Evolutionary conservation across 805 yeast species (phyloP), one percentile per base, ranked within the genome.

Genomic region (Saccharomycopsis olivae): DNA sequence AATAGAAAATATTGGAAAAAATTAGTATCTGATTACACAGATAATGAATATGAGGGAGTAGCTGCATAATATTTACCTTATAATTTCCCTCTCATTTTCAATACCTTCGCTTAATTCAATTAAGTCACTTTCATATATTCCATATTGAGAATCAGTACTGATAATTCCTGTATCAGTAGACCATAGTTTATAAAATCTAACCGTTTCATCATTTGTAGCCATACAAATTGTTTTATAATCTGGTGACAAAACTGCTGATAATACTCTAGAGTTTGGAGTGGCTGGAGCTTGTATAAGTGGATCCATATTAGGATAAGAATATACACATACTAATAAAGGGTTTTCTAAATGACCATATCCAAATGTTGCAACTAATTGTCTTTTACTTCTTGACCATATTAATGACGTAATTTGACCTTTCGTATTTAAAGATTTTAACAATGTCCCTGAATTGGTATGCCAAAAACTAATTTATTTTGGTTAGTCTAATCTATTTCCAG

Each of bases 401-500:
- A 87, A 56, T 0, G 94, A 73, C 0, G 96, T 86, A 3, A 87
- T 69, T 54, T 88, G 96, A 1, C 83, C 79, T 18, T 66, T 65
- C 1, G 92, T 78, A 33, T 67, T 61, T 31, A 66, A 54, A 18
- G 76, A 64, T 6, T 68, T 62, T 23, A 87, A 59, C 23, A 84
- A 56, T 0, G 94, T 79, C 0, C 96, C 95, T 0, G 89, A 66
- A 2, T 62, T 62, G 1, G 92, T 70, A 56, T 88, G 95, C 96
- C 96, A 87, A 55, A 86, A 85, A 43, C 88, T 56, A 9, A n/a
- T 23, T 23, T 23, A 8, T 23, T 23, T 11, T 11, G 6, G 27
- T 23, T 23, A 23, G 27, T 23, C 11, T 23, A 23, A 23, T 6
- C 11, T 23, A n/a, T n/a, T n/a, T n/a, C n/a, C n/a, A n/a, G n/a